Conservation (phyloP, 2,329 filamentous ascomycete genomes). For the Fusarium chlamydosporum region DNA sequence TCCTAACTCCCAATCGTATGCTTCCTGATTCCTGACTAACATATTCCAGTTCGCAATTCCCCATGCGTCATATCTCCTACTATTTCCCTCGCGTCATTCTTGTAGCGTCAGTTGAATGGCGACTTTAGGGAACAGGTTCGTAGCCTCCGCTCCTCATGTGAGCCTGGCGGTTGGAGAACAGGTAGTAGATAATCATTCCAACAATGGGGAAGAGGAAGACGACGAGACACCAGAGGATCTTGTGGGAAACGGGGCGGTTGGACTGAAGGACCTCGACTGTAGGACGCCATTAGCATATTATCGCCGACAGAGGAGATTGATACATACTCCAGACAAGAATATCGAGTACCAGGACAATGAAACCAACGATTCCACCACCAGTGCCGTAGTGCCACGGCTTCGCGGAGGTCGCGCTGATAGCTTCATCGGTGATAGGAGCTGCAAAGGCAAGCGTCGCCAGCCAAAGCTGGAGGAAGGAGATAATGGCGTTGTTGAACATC, state of each 20-base stretch:
- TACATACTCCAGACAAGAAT: constrained; percentile 73
- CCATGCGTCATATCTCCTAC: no score
- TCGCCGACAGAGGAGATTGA: not conserved
- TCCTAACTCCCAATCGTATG: not conserved
- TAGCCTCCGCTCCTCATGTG: constrained; percentile 69
- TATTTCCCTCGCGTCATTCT: not conserved
- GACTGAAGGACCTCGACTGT: constrained; percentile 76
- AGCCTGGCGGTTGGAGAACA: constrained; percentile 72
- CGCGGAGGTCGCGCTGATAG: constrained; percentile 54
- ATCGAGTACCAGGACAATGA: constrained; percentile 73
- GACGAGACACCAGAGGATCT: constrained; percentile 73
- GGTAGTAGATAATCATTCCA: constrained; percentile 73
- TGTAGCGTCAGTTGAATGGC: rapidly evolving
- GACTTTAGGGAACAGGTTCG: constrained; percentile 57
- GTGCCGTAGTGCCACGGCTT: constrained; percentile 71
- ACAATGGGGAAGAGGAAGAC: constrained; percentile 75
- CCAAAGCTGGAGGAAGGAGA: constrained; percentile 48
- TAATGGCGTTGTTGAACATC: constrained; percentile 38
- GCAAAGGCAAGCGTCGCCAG: constrained; percentile 66
- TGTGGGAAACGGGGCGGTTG: constrained; percentile 69
- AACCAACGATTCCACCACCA: constrained; percentile 72
- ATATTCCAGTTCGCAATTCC: rapidly evolving
- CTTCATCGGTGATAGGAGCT: constrained; percentile 55
- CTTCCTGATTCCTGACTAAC: not conserved
- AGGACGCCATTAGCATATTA: not conserved